Base-by-base conservation (phyloP, 768 basidiomycete species). In the Xerocomus potaroensis region DNA sequence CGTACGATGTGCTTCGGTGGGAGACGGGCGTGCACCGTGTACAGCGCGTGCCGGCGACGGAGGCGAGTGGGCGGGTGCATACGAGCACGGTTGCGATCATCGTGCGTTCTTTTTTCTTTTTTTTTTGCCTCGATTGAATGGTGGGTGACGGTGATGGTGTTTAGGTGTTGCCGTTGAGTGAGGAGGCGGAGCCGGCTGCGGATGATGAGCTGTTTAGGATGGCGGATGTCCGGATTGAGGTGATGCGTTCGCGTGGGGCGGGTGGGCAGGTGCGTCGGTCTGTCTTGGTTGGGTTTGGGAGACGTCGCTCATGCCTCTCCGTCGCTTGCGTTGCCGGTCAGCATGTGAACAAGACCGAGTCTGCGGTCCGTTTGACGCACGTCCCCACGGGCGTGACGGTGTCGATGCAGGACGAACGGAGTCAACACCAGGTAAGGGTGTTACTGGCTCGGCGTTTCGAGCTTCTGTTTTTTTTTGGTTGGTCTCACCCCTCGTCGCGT, bases 301-400 rank as follows among this genome's bases (percentile, higher is more conserved):
- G n/a, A n/a, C n/a, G n/a, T n/a, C n/a, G n/a, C n/a, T 18, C 6
- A 34, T 18, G 19, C 12, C 19, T 43, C 29, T 38, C 30, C 24
- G 30, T 29, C 16, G 30, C n/a, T 34, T 18, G 3, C 6, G 10
- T n/a, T 1, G 36, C n/a, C 24, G 18, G 1, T n/a, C 16, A 97
- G 87, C 95, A 98, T 68, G 96, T 98, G 59, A 99, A 99, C 70
- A 91, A 87, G 75, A 98, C 96, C 0, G 96, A 99, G 68, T 97
- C 95, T 3, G 95, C 96, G 3, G 93, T 99, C 18, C 84, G 96
- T 1, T 67, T 98, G 36, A 95, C 92, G 0, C 96, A 99, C 58
- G 69, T 87, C 12, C 95, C 96, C 1, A 88, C 91, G 4, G 93
- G 95, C 0, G 84, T 98, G 45, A 87, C 86, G 1, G 95, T 98